These are phyloP conservation scores for Suillus occidentalis DNA, from an alignment of 768 basidiomycete species.

Conservation along the genomic window DNA sequence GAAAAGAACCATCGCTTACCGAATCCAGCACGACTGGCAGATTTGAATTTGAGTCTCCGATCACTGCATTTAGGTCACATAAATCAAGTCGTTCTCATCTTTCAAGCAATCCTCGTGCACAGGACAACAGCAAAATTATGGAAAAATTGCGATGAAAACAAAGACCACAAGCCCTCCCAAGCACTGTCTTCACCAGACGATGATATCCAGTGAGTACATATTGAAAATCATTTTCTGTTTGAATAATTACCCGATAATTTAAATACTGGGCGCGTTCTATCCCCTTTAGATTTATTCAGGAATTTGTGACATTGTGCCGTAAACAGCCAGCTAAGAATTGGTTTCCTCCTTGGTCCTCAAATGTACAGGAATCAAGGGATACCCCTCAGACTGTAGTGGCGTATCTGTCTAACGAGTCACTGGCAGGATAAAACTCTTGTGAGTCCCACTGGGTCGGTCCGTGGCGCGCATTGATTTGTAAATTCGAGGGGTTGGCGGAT, in stretches of 20 bases:
- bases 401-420: not conserved
- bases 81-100: not conserved
- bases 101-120: not conserved
- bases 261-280: not conserved
- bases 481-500: not conserved
- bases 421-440: not conserved
- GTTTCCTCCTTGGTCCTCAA: not conserved
- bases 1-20: conserved; percentile 6
- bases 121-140: not conserved
- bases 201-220: not conserved
- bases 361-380: not conserved
- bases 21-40: not conserved
- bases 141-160: not conserved
- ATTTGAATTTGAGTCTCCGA: not conserved
- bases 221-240: not conserved
- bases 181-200: not conserved
- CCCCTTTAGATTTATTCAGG: not conserved
- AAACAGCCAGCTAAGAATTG: not conserved
- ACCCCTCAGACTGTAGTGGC: not conserved
- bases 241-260: not conserved
- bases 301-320: not conserved
- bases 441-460: not conserved
- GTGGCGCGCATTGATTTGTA: not conserved
- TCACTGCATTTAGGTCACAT: not conserved
- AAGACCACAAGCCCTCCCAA: not conserved